Conservation (phyloP, 257 asterid species). For the Eucommia ulmoides region DNA sequence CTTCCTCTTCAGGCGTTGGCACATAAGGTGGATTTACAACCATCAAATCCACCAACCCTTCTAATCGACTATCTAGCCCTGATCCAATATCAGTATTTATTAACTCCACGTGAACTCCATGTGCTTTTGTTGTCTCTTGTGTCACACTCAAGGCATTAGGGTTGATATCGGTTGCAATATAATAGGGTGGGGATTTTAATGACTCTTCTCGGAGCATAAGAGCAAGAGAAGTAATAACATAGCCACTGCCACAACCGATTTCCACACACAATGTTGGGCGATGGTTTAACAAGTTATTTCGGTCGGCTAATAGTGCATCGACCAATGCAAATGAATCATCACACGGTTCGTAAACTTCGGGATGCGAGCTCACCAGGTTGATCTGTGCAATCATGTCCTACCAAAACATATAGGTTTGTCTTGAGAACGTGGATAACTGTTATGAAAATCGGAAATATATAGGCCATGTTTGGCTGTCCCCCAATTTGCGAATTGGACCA, state of each 20-base stretch:
- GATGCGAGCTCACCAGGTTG: conserved; percentile 72
- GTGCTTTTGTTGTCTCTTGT: conserved; percentile 54
- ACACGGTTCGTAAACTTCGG: conserved; percentile 91
- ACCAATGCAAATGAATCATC: conserved; percentile 91
- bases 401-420: no score
- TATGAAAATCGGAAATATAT: no score
- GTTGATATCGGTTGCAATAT: conserved; percentile 74
- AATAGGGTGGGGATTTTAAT: conserved; percentile 22
- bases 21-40: conserved; percentile 97
- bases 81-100: conserved; percentile 57
- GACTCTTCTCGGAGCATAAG: conserved; percentile 46
- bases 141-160: conserved; percentile 70
- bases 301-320: conserved; percentile 86
- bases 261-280: conserved; percentile 76
- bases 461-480: no score
- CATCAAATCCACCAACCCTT: conserved; percentile 60
- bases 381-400: conserved; percentile 60
- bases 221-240: conserved; percentile 76
- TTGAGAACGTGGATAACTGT: no score
- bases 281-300: conserved; percentile 48
- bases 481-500: no score
- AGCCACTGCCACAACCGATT: conserved; percentile 94
- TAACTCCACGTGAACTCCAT: conserved; percentile 61
- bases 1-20: conserved; percentile 95
- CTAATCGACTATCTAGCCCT: conserved; percentile 52